phyloP scores from a whole-genome alignment of 1,139 yeast species.

The Taphrina betulina region DNA sequence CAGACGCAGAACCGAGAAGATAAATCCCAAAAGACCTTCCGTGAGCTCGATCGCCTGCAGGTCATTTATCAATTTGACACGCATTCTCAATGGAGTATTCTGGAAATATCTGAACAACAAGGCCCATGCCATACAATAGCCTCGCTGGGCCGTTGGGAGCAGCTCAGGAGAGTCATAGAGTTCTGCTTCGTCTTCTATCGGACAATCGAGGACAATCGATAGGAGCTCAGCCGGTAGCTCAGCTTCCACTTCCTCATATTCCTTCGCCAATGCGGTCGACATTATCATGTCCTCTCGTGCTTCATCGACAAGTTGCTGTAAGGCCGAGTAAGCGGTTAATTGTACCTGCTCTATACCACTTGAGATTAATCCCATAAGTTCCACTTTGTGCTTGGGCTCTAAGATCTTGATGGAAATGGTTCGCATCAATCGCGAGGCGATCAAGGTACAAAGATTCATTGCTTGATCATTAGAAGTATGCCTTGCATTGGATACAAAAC shows the following conservation, averaged over 20 bases:
- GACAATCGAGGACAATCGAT: slow-evolving; percentile 41
- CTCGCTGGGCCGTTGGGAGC: slow-evolving; percentile 34
- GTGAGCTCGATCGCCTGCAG: slow-evolving; percentile 54
- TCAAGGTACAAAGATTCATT: slow-evolving; percentile 45
- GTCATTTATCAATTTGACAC: slow-evolving; percentile 55
- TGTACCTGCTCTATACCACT: slow-evolving; percentile 15
- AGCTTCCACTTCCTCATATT: slow-evolving; percentile 37
- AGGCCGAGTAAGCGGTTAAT: slow-evolving; percentile 7
- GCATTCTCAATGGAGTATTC: slow-evolving; percentile 52
- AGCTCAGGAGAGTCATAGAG: slow-evolving; percentile 22
- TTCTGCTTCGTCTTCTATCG: slow-evolving; percentile 34
- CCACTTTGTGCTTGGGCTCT: neutral
- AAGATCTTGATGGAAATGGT: neutral
- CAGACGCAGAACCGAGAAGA: slow-evolving; percentile 38
- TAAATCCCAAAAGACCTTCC: slow-evolving; percentile 43
- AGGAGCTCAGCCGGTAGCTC: slow-evolving; percentile 43
- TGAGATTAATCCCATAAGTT: neutral
- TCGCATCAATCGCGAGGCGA: slow-evolving; percentile 43
- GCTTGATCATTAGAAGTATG: slow-evolving; percentile 42
- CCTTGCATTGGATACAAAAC: neutral
- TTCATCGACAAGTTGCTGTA: slow-evolving; percentile 3
- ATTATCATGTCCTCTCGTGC: slow-evolving; percentile 25
- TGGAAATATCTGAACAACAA: slow-evolving; percentile 63
- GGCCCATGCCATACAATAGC: slow-evolving; percentile 70
- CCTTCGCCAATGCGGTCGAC: slow-evolving; percentile 31